Base-by-base conservation (phyloP, 176 grass and related monocot genomes). In the Microstegium vimineum region DNA sequence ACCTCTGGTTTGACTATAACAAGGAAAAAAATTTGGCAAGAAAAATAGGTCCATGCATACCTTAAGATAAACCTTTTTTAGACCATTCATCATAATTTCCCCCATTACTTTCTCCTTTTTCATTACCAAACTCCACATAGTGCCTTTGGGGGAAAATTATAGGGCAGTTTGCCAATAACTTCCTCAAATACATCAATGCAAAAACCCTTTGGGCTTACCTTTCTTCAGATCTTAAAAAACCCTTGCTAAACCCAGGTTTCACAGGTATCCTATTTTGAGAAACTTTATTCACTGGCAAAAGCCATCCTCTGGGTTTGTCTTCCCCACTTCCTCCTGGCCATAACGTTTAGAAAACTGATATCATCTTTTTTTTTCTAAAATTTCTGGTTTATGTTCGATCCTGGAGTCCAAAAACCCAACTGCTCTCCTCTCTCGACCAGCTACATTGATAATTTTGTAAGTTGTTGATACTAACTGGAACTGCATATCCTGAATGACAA, bases 11-110 rank as follows among this genome's bases (percentile, higher is more conserved):
- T 60, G 23, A 60, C 8, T 23, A 22, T 57, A 57, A 57, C 54
- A 57, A 25, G n/a, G 56, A 60, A 60, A 26, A 60, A 60, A 26
- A 60, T 60, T n/a, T n/a, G n/a, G 10, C 3, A 60, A 60, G 56
- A 60, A 26, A 54, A 59, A 56, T 57, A 87, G 57, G 3, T 56
- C 46, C 12, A 88, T 45, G 28, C 82, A 60, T 62, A 94, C 92
- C 86, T 90, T 51, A 47, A 81, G 83, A 82, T 86, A 94, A 83
- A 97, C 89, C n/a, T n/a, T 46, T 90, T 76, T 38, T 92, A 89
- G 43, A 97, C 32, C 36, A 97, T 3, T 92, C 83, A 12, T 97
- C 91, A 25, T 94, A 94, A 62, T 79, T 82, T 71, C 91, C n/a
- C n/a, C n/a, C 89, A 1, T 84, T 89, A 32, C 86, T 93, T 34